These are phyloP conservation scores for Sarcodon sp. DNA, from an alignment of 768 basidiomycete species.

Conservation along the genomic window DNA sequence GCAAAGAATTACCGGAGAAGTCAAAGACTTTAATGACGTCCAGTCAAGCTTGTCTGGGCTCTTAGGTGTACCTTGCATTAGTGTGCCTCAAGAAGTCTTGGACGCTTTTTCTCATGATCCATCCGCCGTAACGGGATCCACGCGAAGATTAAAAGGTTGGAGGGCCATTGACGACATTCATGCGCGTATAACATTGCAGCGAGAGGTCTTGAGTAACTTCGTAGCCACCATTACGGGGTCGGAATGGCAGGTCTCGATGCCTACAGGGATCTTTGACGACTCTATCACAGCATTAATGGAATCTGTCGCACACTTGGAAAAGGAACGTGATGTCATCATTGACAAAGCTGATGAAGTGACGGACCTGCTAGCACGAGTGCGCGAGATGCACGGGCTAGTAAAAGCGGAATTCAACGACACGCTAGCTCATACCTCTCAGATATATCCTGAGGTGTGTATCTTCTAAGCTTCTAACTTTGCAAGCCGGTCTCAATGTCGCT, in stretches of 20 bases:
- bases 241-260: conserved; percentile 19
- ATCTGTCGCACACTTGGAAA: conserved; percentile 37
- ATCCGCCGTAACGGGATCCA: conserved; percentile 56
- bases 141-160: conserved; percentile 51
- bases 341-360: conserved; percentile 35
- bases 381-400: conserved; percentile 36
- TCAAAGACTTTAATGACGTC: conserved; percentile 54
- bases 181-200: conserved; percentile 46
- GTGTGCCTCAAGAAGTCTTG: conserved; percentile 51
- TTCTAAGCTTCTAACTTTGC: neutral
- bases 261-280: conserved; percentile 28
- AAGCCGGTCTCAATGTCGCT: neutral
- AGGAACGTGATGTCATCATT: conserved; percentile 28
- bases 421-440: conserved; percentile 53
- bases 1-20: conserved; percentile 45
- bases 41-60: conserved; percentile 37
- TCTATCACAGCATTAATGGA: conserved; percentile 38
- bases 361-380: conserved; percentile 37
- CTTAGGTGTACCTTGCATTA: conserved; percentile 31
- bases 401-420: conserved; percentile 58
- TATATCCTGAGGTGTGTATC: conserved; percentile 59
- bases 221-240: neutral
- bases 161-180: conserved; percentile 69
- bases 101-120: conserved; percentile 73
- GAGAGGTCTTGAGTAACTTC: conserved; percentile 20